Conservation (phyloP, 2,329 filamentous ascomycete species). For the Periconia digitata region DNA sequence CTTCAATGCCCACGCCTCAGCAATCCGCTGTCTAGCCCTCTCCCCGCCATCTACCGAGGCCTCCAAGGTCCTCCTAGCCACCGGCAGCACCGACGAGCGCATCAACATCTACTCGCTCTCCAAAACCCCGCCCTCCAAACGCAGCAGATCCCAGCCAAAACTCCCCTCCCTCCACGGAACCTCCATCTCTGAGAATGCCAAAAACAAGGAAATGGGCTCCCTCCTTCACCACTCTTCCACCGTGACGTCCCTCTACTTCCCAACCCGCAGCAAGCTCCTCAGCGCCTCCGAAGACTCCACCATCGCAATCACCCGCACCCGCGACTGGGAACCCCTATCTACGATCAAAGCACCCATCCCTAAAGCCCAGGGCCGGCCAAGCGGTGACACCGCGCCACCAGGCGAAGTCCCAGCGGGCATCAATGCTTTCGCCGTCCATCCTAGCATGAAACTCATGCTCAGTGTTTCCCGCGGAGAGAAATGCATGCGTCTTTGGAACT, state of each 20-base stretch:
- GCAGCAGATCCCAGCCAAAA: slow-evolving; percentile 56
- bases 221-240: slow-evolving; percentile 84
- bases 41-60: slow-evolving; percentile 68
- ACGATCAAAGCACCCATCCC: slow-evolving; percentile 87
- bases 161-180: slow-evolving; percentile 70
- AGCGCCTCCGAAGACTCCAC: slow-evolving; percentile 89
- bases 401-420: slow-evolving; percentile 83
- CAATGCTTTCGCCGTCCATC: slow-evolving; percentile 94
- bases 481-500: slow-evolving; percentile 92
- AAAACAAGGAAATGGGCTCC: slow-evolving; percentile 84
- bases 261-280: slow-evolving; percentile 82
- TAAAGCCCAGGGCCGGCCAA: slow-evolving; percentile 76
- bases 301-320: slow-evolving; percentile 80
- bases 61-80: slow-evolving; percentile 88
- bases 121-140: slow-evolving; percentile 53
- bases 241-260: slow-evolving; percentile 79
- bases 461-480: slow-evolving; percentile 87
- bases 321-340: slow-evolving; percentile 87
- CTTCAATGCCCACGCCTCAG: slow-evolving; percentile 89
- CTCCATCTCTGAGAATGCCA: slow-evolving; percentile 78
- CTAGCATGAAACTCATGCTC: slow-evolving; percentile 95
- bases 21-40: slow-evolving; percentile 84
- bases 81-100: slow-evolving; percentile 87
- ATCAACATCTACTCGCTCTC: slow-evolving; percentile 95
- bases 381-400: slow-evolving; percentile 82